A percentile compares a stretch with the other conserved stretches of the same genome.
phyloP scores from a whole-genome alignment of 2,329 filamentous ascomycete genomes.

The Penicillium sp. region DNA sequence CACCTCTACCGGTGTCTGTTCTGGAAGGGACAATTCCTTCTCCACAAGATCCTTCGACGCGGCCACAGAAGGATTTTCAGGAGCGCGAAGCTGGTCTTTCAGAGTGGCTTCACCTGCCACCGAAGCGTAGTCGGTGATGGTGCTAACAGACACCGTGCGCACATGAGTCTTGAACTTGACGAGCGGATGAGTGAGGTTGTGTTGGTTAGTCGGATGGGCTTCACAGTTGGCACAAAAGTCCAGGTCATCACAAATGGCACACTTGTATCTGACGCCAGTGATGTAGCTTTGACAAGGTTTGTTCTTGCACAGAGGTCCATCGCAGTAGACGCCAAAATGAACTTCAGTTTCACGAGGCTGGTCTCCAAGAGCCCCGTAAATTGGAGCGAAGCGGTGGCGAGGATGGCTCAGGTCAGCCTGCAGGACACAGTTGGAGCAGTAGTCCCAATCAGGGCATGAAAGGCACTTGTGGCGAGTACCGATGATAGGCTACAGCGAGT shows the following conservation, averaged over 20 bases:
- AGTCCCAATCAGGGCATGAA: slow-evolving; percentile 96
- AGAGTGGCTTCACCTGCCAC: slow-evolving; percentile 57
- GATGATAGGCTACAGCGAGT: slow-evolving; percentile 57
- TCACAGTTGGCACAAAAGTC: slow-evolving; percentile 96
- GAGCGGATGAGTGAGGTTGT: slow-evolving; percentile 93
- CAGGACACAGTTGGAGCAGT: slow-evolving; percentile 69
- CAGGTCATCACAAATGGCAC: slow-evolving; percentile 86
- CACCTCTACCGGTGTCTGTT: slow-evolving; percentile 19
- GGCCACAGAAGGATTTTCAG: slow-evolving; percentile 24
- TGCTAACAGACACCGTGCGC: slow-evolving; percentile 79
- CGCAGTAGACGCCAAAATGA: slow-evolving; percentile 87
- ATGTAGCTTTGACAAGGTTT: slow-evolving; percentile 53
- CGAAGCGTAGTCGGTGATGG: slow-evolving; percentile 67
- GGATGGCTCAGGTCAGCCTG: slow-evolving; percentile 66
- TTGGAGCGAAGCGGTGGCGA: slow-evolving; percentile 77
- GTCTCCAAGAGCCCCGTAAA: slow-evolving; percentile 64
- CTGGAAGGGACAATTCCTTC: slow-evolving; percentile 7
- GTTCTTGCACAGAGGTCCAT: slow-evolving; percentile 77
- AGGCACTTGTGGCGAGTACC: slow-evolving; percentile 96
- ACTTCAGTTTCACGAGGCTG: slow-evolving; percentile 45
- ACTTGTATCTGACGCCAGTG: slow-evolving; percentile 87
- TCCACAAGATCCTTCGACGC: slow-evolving; percentile 29
- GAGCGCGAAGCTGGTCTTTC: slow-evolving; percentile 61
- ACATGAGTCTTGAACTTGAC: slow-evolving; percentile 96
- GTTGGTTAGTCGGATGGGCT: slow-evolving; percentile 71